Evolutionary conservation across 1,139 yeast genomes (phyloP), one percentile per base, ranked within the genome.

Genomic region (Tardiomyces digboiensis): DNA sequence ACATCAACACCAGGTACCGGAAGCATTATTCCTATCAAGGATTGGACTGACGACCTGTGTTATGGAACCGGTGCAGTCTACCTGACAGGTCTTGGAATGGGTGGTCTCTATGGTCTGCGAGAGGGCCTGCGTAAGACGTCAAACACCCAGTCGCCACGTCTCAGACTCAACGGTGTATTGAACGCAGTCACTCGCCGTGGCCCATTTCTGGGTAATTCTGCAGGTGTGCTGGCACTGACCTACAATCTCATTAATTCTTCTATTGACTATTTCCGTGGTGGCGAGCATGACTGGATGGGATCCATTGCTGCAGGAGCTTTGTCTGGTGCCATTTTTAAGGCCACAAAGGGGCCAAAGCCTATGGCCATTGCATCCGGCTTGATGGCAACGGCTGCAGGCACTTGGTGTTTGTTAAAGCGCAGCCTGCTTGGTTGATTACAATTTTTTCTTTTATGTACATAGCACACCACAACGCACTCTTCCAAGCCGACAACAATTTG

Each of bases 41-140:
- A 93, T 58, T 91, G 97, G 95, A 77, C 89, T 14, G 98, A 91
- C 64, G 97, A 91, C 66, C 74, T 91, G 53, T 88, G 97, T 75
- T 91, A 93, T 67, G 98, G 98, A 56, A 85, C 98, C 12, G 98
- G 98, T 64, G 81, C 96, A 12, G 89, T 88, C 42, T 91, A 91
- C 64, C 73, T 91, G 56, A 57, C 83, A 39, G 95, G 91, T 44
- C 66, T 84, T 48, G 89, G 91, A 39, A 51, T 76, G 44, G 98
- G 98, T 65, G 98, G 98, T 49, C 70, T 81, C 14, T 83, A 80
- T 59, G 98, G 98, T 48, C 68, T 88, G 49, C 77, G 78, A 52
- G 97, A 89, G 66, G 97, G 97, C 50, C 60, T 91, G 47, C 73
- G 74, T 49, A 79, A 79, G 62, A 73, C 93, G 45, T 91, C 95